These are phyloP conservation scores for Leccinum boreale DNA, from an alignment of 768 basidiomycete genomes.

Conservation along the genomic window DNA sequence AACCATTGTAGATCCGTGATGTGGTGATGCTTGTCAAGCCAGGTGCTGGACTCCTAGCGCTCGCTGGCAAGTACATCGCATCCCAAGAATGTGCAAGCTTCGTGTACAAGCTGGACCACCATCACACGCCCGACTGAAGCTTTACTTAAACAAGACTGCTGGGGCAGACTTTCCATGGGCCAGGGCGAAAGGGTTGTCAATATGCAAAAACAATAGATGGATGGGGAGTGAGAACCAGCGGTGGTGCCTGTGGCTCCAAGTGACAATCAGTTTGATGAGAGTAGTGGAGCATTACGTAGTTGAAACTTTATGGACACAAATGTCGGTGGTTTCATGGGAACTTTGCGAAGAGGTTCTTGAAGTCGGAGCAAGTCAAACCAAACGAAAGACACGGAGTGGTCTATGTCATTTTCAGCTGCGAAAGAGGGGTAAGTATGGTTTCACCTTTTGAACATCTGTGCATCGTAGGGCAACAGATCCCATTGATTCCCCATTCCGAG, in stretches of 20 bases:
- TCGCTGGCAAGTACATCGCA: background rate
- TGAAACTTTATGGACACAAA: background rate
- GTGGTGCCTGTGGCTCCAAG: background rate
- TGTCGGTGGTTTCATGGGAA: background rate
- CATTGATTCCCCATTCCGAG: no score
- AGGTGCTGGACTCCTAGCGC: no score
- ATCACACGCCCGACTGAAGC: background rate
- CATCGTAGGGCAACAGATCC: background rate
- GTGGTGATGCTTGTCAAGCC: background rate
- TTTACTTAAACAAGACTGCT: background rate
- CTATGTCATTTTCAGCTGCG: background rate
- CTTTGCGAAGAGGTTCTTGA: background rate
- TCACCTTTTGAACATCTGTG: no score
- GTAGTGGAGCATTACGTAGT: background rate
- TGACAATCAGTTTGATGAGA: background rate
- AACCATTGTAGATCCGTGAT: background rate
- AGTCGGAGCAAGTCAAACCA: no score
- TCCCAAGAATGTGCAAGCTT: background rate
- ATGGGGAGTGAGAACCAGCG: background rate
- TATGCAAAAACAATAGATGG: background rate
- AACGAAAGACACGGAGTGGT: no score
- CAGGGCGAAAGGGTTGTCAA: background rate
- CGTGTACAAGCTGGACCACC: background rate
- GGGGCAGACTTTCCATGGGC: background rate
- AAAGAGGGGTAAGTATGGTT: background rate